Evolutionary conservation across 352 stramenopile genomes (phyloP), one percentile per base, ranked within the genome.

Genomic region (Phytopythium helicoides): DNA sequence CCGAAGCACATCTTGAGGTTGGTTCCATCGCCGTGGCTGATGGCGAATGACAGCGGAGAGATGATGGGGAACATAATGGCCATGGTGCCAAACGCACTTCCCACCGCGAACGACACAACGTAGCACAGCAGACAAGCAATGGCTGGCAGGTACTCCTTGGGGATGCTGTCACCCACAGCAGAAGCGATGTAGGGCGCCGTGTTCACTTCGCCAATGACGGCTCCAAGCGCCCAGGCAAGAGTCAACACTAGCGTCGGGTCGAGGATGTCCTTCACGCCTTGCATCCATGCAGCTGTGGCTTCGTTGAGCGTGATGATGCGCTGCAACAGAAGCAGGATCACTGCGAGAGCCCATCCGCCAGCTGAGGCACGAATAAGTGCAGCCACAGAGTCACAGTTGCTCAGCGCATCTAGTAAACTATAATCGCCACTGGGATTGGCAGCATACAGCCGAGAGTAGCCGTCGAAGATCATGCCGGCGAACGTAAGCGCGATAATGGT

Each of bases 41-140:
- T 88, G 40, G 77, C 74, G 68, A 68, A 96, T 47, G 86, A 93
- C 10, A 97, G 74, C 50, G 83, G 85, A 36, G 80, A 79, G 47
- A 94, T 89, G 58, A 97, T 94, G 16, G 90, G 90, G 60, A 97
- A 97, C 66, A 97, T 88, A 56, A 97, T 96, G 42, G 83, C 87
- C 86, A 97, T 97, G 9, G 90, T 97, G 45, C 86, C 87, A 57
- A 96, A 97, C 16, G 75, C 68, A 41, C 84, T 96, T 45, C 90
- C 90, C 5, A 87, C 94, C n/a, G 86, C 76, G 46, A 97, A 97
- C 14, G 89, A 96, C 47, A 97, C 86, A 39, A 95, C 47, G 56
- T 87, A 95, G 72, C 86, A 95, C 9, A 97, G 69, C 25, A 94
- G 51, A 21, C 79, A 89, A 16, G 83, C 69, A 45, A 95, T 93